Evolutionary conservation across 139 green algal genomes (phyloP), one percentile per base, ranked within the genome.

Genomic region (Coelastrella sp.): DNA sequence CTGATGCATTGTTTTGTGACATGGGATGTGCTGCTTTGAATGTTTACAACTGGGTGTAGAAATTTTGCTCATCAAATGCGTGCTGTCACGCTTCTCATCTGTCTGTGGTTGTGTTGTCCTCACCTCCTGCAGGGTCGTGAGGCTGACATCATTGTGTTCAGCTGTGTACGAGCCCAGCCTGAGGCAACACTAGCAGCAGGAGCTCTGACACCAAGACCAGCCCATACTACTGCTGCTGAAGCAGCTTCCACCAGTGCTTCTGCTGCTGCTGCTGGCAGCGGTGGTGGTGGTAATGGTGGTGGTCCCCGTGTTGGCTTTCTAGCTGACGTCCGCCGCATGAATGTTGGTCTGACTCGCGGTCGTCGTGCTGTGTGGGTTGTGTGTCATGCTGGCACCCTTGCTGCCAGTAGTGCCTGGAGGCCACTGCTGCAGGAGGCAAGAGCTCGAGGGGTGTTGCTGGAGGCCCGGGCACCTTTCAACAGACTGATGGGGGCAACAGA

Each of bases 291-390:
- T n/a, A n/a, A n/a, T 27, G 59, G 30, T 30, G 53, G 69, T 21
- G 57, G 13, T 0, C 59, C 43, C 4, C 27, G 59, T 5, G 63
- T 96, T 5, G 93, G 93, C 30, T 95, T 95, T 74, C 85, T 95
- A n/a, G 86, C 89, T 34, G 92, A 96, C 71, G 87, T 92, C 5
- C 75, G 93, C 15, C 90, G 94, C 64, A 95, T 96, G 91, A 96
- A 96, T 45, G 94, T 96, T 48, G 92, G 81, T 0, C 82, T 96
- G 9, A 96, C 94, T 2, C 85, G 94, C 6, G 94, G 91, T 2
- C 79, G 88, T 34, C 83, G 81, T 40, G 90, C 79, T 50, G 85
- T 96, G 69, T 95, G 91, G 91, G 82, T 96, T 2, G 67, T 96
- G 37, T 91, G 89, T 21, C 91, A 96, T 76, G 79, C 72, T 3